Percentiles rank a stretch among this genome's conserved stretches.
Evolutionary conservation across 2,329 filamentous ascomycete genomes (phyloP).

Genomic region (Diaporthe sp.): DNA sequence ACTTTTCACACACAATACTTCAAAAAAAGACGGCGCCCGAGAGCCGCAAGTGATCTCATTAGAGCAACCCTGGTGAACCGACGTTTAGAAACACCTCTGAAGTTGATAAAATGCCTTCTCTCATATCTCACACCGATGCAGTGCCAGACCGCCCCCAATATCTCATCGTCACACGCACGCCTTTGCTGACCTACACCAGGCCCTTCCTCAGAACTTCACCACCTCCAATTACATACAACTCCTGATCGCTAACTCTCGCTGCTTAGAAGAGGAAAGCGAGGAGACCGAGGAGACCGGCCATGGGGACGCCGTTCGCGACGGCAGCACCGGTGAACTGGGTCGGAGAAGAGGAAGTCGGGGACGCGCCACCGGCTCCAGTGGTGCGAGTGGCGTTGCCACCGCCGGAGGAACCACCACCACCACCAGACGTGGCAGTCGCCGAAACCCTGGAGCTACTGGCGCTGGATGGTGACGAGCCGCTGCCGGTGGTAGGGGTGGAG

Average conservation of each 20-base stretch:
- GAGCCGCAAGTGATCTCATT: slow-evolving; percentile 4
- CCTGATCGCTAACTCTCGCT: not conserved
- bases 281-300: slow-evolving; percentile 23
- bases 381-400: not conserved
- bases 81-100: slow-evolving; percentile 6
- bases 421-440: not conserved
- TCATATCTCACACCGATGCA: not conserved
- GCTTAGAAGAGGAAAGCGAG: slow-evolving; percentile 15
- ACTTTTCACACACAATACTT: not conserved
- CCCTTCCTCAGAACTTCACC: not conserved
- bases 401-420: slow-evolving; percentile 13
- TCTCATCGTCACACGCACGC: too few species aligned
- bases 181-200: not conserved
- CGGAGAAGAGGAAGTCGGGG: not conserved
- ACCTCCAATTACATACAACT: not conserved
- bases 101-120: not conserved
- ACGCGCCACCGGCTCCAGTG: not conserved
- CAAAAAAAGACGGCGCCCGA: slow-evolving; percentile 10
- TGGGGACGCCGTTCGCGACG: slow-evolving; percentile 18
- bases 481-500: slow-evolving; percentile 39
- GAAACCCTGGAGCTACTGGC: not conserved
- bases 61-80: slow-evolving; percentile 14
- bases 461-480: not conserved
- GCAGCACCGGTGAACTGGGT: slow-evolving; percentile 16
- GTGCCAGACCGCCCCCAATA: slow-evolving; percentile 15